Percentiles rank a stretch among this genome's conserved stretches.
These are phyloP conservation scores for Salix caprea DNA, from an alignment of 345 rosid genomes.

Conservation along the genomic window DNA sequence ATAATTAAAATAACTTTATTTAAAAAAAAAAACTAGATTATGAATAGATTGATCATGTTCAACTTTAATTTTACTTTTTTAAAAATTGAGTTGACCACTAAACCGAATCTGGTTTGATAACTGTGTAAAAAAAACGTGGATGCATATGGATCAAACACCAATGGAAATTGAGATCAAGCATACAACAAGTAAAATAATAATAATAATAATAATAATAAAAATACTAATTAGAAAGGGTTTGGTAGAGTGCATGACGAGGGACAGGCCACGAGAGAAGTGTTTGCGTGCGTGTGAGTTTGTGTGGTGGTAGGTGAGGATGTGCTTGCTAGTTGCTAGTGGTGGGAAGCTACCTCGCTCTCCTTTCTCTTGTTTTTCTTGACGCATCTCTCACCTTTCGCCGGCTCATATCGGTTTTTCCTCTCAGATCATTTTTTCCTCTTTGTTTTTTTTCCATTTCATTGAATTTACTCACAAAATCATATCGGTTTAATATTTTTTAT, in stretches of 20 bases:
- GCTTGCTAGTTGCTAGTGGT: neutral
- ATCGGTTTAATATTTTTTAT: too few species aligned
- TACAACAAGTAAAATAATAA: neutral
- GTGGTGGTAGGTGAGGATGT: constrained; percentile 25
- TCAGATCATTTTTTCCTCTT: neutral
- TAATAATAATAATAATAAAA: neutral
- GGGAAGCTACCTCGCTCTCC: constrained; percentile 10
- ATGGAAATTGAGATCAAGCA: neutral
- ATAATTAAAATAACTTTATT: too few species aligned
- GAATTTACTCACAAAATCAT: too few species aligned
- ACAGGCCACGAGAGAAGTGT: neutral
- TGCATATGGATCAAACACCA: neutral
- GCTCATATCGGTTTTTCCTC: constrained; percentile 16
- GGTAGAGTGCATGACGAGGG: constrained; percentile 6
- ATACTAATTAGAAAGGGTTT: constrained; percentile 9
- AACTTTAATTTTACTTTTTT: too few species aligned
- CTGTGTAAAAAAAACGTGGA: neutral
- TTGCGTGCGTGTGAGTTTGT: neutral
- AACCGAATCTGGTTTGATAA: too few species aligned
- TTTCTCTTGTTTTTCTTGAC: neutral
- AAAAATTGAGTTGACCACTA: too few species aligned
- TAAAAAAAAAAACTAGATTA: too few species aligned
- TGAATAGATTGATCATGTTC: too few species aligned
- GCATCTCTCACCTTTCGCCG: constrained; percentile 3
- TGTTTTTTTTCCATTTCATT: too few species aligned